Evolutionary conservation across 257 asterid species (phyloP), one percentile per base, ranked within the genome.

Genomic region (Fraxinus quadrangulata): DNA sequence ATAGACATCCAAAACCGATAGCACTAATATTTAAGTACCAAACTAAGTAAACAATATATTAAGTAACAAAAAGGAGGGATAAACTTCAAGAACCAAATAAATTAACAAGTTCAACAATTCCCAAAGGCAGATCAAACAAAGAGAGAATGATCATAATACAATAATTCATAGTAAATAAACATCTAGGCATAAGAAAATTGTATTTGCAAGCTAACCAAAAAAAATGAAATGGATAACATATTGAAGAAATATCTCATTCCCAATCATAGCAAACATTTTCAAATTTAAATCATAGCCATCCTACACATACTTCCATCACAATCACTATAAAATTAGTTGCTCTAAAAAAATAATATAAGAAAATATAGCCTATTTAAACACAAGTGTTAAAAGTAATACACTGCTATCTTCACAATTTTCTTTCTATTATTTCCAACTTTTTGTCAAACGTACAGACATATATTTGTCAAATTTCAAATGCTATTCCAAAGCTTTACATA

Each of bases 1-100:
- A 1, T 26, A 81, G 91, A 83, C 87, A 94, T 85, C 28, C 28
- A 26, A 26, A 26, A 26, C 28, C 1, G 28, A 0, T 26, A 26
- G 28, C 28, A 26, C 28, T 26, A 26, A 26, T 26, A 26, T 26
- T 26, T 26, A 26, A 26, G 28, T 26, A 26, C 28, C 28, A 26
- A 26, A 26, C 0, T 26, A 26, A 26, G 28, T 26, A 26, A 26
- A 26, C 28, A 26, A 26, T 1, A 26, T 26, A 26, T 26, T 26
- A 26, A 26, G 28, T 26, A 26, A 26, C 0, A 26, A 26, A 26
- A 26, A 26, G 0, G 28, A 26, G 28, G 28, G 28, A 26, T 26
- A 26, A 26, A 26, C 28, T 26, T 26, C 28, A 26, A 26, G 28
- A 26, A 26, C 28, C 28, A 26, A 26, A 0, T 26, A 26, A 1